Evolutionary conservation across 1,139 yeast genomes (phyloP).

Genomic region (Blastobotrys proliferans): DNA sequence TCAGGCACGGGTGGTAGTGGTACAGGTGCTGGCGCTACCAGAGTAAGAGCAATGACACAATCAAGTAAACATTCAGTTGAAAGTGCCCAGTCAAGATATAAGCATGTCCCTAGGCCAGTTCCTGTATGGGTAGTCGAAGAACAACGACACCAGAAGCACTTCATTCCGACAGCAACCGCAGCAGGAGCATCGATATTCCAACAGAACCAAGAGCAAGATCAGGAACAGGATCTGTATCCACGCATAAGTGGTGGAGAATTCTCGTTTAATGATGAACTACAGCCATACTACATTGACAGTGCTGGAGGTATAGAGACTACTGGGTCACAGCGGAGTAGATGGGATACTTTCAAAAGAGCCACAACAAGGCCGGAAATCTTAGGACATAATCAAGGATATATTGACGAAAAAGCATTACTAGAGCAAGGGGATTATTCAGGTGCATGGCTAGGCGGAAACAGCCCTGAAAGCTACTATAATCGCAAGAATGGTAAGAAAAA

Average conservation of each 20-base stretch:
- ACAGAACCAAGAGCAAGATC: neutral
- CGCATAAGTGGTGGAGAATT: neutral
- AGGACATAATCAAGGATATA: constrained; percentile 14
- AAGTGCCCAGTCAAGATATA: constrained; percentile 7
- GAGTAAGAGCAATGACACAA: constrained; percentile 14
- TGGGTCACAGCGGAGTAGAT: constrained; percentile 16
- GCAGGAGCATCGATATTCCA: constrained; percentile 1
- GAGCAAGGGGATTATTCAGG: constrained; percentile 22
- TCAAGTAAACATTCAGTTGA: constrained; percentile 6
- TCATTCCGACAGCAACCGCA: neutral
- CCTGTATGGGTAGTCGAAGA: constrained; percentile 25
- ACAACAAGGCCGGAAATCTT: constrained; percentile 20
- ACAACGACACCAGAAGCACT: constrained; percentile 2
- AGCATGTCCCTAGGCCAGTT: constrained; percentile 22
- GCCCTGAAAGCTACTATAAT: neutral
- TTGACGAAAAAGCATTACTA: constrained; percentile 24
- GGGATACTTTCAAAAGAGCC: constrained; percentile 21
- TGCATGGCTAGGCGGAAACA: constrained; percentile 21
- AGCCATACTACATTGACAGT: constrained; percentile 5
- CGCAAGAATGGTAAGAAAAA: constrained; percentile 5
- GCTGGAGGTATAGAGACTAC: neutral
- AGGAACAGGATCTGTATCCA: too few species aligned
- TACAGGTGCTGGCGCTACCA: constrained; percentile 5
- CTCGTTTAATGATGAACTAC: neutral
- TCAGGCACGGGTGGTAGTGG: neutral